Base-by-base conservation (phyloP, 768 basidiomycete genomes). In the Lentinus brumalis region DNA sequence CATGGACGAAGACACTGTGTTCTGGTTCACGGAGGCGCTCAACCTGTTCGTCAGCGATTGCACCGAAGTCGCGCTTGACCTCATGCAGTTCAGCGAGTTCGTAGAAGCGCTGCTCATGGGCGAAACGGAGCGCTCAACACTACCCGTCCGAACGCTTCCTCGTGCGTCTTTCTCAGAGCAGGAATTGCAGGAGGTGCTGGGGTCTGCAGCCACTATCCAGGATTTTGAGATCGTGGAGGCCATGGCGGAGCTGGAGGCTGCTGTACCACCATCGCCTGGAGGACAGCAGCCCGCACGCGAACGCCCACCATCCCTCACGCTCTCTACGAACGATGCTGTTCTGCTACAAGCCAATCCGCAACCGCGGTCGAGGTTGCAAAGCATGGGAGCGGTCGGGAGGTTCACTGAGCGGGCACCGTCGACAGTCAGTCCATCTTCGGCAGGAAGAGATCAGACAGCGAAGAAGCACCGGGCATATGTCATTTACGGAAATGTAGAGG, bases 1-100 rank as follows among this genome's bases (percentile, higher is more conserved):
- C 2, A 39, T 63, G 41, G 62, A 63, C 57, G 62, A 59, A 18
- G 62, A 63, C 50, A 45, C 46, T 42, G 53, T 41, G 7, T 63
- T 63, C 49, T 63, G 62, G 62, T 56, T 63, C 51, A 31, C 55
- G 38, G 62, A 63, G 44, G 62, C 57, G 2, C 54, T 63, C 21
- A 63, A 63, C 45, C 32, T 63, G 14, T 49, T 63, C 14, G 42
- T 53, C 18, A 46, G 62, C 57, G 62, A 63, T 30, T 63, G 49
- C 53, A 49, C 53, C 1, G 58, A 63, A 38, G 62, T 63, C n/a
- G 57, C 62, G 11, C 29, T 32, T n/a, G 62, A 63, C 21, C 62
- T 63, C n/a, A 21, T 59, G 35, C 9, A 56, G 57, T 63, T 63
- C 39, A 57, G 59, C 50, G 54, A 52, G 16, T 50, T 47, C 16